These are phyloP conservation scores for Ensete ventricosum DNA, from an alignment of 176 grass and related monocot genomes.

Conservation along the genomic window DNA sequence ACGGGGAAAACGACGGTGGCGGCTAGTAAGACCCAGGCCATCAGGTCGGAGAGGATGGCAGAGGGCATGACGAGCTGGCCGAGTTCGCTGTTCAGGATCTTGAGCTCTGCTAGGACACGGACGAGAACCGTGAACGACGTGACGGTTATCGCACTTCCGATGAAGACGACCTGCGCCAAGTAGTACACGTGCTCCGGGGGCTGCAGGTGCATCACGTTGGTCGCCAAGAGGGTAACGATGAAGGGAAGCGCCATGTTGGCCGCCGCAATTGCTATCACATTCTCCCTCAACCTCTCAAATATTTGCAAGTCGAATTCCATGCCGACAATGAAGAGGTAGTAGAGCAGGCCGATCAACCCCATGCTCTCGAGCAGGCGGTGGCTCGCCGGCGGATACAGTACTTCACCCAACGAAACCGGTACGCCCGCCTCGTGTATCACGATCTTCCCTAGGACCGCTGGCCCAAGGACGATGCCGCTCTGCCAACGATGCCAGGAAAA, in stretches of 20 bases:
- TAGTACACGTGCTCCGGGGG: background rate
- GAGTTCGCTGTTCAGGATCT: constrained; percentile 1
- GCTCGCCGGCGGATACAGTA: background rate
- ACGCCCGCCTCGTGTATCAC: background rate
- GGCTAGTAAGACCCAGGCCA: background rate
- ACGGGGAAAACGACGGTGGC: background rate
- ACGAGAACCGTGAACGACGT: background rate
- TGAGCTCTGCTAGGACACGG: background rate
- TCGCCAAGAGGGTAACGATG: background rate
- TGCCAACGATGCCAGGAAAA: constrained; percentile 9
- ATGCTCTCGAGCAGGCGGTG: background rate
- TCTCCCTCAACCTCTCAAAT: background rate
- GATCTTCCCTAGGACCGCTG: background rate
- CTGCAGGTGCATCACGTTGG: background rate
- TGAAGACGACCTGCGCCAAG: background rate
- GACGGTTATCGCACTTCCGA: background rate
- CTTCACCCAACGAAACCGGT: background rate
- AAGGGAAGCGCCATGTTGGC: background rate
- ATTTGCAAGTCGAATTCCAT: background rate
- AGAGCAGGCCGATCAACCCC: background rate
- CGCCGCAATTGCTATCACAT: background rate
- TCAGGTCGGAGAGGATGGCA: background rate
- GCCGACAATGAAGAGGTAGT: background rate
- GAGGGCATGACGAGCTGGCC: background rate
- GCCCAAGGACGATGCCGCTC: background rate